A percentile compares a stretch with the other conserved stretches of the same genome.
Conservation (phyloP, 331 rosid species). For the Stylosanthes scabra region DNA sequence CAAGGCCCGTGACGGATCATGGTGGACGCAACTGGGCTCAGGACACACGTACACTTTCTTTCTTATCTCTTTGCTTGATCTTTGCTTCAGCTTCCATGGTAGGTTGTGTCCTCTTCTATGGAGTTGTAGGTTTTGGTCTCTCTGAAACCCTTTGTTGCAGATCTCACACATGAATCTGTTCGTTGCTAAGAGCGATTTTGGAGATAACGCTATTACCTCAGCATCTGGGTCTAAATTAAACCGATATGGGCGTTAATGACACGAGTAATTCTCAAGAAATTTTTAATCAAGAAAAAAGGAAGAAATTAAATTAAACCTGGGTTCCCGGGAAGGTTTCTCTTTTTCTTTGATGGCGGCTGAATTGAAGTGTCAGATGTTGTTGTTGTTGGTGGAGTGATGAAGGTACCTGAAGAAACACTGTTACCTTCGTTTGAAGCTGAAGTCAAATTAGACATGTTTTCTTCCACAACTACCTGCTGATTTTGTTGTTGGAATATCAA, state of each 20-base stretch:
- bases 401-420: conserved; percentile 79
- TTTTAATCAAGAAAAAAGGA: neutral
- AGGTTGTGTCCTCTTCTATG: conserved; percentile 95
- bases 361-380: conserved; percentile 45
- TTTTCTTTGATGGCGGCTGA: conserved; percentile 64
- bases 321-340: conserved; percentile 96
- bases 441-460: conserved; percentile 89
- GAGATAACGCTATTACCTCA: conserved; percentile 87
- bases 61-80: conserved; percentile 78
- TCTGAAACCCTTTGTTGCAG: conserved; percentile 94
- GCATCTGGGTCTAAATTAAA: conserved; percentile 85
- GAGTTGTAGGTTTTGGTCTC: conserved; percentile 96
- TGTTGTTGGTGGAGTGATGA: conserved; percentile 52
- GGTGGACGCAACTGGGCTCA: conserved; percentile 86
- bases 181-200: conserved; percentile 77
- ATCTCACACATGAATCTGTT: conserved; percentile 93
- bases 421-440: conserved; percentile 88
- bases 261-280: no score
- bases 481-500: conserved; percentile 56
- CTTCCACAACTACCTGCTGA: conserved; percentile 59
- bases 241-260: no score
- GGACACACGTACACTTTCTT: conserved; percentile 97
- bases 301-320: conserved; percentile 62
- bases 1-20: conserved; percentile 90
- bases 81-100: conserved; percentile 98